These are phyloP conservation scores for Rubroboletus satanas DNA, from an alignment of 768 basidiomycete species.

Conservation along the genomic window DNA sequence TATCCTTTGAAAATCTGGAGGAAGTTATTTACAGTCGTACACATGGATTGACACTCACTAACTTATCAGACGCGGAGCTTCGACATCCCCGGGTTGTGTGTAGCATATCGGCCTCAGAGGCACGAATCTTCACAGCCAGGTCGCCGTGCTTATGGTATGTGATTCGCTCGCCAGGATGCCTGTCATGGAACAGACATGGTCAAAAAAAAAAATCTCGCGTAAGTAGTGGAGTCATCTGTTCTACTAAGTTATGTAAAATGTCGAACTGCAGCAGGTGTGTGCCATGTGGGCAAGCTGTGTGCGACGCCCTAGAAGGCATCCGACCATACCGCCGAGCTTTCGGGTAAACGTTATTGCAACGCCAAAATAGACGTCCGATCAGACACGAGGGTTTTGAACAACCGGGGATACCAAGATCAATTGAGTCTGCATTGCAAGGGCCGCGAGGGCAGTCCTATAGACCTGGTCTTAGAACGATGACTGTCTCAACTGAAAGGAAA, in stretches of 20 bases:
- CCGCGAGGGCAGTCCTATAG: not conserved
- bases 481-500: not conserved
- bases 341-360: not conserved
- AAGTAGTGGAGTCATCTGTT: not conserved
- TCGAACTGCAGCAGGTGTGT: not conserved
- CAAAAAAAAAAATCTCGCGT: not conserved
- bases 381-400: not conserved
- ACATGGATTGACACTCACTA: not conserved
- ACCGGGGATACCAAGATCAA: not conserved
- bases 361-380: slow-evolving; percentile 7
- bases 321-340: not conserved
- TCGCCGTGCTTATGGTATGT: too few relatives aligned
- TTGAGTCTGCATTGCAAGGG: not conserved
- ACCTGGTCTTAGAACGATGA: not conserved
- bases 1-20: not conserved
- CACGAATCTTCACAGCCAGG: not conserved
- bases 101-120: not conserved
- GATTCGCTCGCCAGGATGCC: not conserved
- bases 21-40: not conserved
- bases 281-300: slow-evolving; percentile 6
- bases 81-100: not conserved
- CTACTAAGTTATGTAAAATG: not conserved
- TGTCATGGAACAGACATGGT: not conserved
- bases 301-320: not conserved
- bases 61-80: not conserved